A percentile compares a stretch with the other conserved stretches of the same genome.
Conservation (phyloP, 176 grass and related monocot species). For the Calamus simplicifolius region DNA sequence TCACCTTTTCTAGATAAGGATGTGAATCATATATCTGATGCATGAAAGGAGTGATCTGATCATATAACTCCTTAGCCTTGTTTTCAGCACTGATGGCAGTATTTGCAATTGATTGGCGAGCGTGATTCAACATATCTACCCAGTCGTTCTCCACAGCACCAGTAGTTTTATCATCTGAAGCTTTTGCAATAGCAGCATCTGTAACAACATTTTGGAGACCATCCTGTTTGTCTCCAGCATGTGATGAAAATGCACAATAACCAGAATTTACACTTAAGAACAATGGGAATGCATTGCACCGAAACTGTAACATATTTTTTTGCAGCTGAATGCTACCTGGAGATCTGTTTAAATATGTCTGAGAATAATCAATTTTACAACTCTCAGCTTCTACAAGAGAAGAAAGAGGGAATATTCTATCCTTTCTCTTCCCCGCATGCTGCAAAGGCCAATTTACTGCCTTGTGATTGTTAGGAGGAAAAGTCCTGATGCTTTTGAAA, state of each 20-base stretch:
- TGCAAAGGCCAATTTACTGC: no score
- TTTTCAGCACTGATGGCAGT: slow-evolving; percentile 36
- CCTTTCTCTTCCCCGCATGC: no score
- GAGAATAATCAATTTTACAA: no score
- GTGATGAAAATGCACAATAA: slow-evolving; percentile 41
- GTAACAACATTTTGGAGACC: slow-evolving; percentile 4
- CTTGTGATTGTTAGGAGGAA: no score
- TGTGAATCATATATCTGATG: slow-evolving; percentile 56
- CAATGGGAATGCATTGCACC: slow-evolving; percentile 7
- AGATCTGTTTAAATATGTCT: no score
- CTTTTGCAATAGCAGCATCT: slow-evolving; percentile 35
- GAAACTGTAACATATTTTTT: no score
- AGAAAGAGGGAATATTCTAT: no score
- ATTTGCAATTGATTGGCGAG: slow-evolving; percentile 44
- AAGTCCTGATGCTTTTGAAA: no score
- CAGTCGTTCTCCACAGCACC: slow-evolving; percentile 31
- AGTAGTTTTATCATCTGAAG: slow-evolving; percentile 11
- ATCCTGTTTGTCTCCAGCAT: slow-evolving; percentile 31
- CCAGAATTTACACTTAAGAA: slow-evolving; percentile 17
- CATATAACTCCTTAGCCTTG: slow-evolving; percentile 59
- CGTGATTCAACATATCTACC: slow-evolving; percentile 48
- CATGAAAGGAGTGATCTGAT: slow-evolving; percentile 48
- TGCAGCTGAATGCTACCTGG: no score
- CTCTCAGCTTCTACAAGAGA: no score
- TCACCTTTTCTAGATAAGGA: slow-evolving; percentile 72